Percentiles rank a stretch among this genome's conserved stretches.
Evolutionary conservation across 257 asterid genomes (phyloP).

Genomic region (Eucommia ulmoides): DNA sequence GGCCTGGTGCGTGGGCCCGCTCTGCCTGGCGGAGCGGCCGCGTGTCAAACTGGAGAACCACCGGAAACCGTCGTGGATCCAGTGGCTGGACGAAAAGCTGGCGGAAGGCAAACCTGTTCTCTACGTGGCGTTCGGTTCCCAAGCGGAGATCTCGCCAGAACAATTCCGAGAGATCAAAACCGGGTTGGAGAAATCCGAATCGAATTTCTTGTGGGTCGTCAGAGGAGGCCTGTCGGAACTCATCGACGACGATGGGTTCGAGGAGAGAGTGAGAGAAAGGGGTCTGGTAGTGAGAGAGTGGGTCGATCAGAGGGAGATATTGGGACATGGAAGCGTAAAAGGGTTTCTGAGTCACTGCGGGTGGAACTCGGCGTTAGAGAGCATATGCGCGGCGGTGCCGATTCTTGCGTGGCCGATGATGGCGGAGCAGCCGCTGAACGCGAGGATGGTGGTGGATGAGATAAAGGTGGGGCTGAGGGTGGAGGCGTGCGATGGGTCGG

Average conservation of each 20-base stretch:
- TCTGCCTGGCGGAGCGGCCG: conserved; percentile 22
- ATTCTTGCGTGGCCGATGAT: conserved; percentile 53
- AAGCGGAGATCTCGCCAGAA: conserved; percentile 39
- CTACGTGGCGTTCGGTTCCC: conserved; percentile 73
- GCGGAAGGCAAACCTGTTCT: conserved; percentile 23
- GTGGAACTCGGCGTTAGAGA: conserved; percentile 66
- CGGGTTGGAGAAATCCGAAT: conserved; percentile 43
- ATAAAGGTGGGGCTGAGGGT: conserved; percentile 37
- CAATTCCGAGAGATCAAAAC: conserved; percentile 37
- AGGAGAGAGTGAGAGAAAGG: conserved; percentile 16
- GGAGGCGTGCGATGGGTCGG: conserved; percentile 29
- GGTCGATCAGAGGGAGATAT: conserved; percentile 45
- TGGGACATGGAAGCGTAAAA: conserved; percentile 26
- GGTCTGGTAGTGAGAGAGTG: conserved; percentile 47
- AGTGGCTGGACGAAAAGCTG: conserved; percentile 34
- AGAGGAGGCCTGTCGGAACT: conserved; percentile 3
- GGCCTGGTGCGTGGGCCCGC: conserved; percentile 53
- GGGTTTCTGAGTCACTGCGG: conserved; percentile 78
- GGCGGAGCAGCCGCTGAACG: conserved; percentile 68
- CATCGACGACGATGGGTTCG: conserved; percentile 10
- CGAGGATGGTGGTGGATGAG: conserved; percentile 43
- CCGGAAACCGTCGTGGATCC: conserved; percentile 14
- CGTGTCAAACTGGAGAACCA: background rate
- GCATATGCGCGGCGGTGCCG: conserved; percentile 44
- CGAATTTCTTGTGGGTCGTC: conserved; percentile 51